Conservation (phyloP, 2,329 filamentous ascomycete genomes). For the Purpureocillium takamizusanense region DNA sequence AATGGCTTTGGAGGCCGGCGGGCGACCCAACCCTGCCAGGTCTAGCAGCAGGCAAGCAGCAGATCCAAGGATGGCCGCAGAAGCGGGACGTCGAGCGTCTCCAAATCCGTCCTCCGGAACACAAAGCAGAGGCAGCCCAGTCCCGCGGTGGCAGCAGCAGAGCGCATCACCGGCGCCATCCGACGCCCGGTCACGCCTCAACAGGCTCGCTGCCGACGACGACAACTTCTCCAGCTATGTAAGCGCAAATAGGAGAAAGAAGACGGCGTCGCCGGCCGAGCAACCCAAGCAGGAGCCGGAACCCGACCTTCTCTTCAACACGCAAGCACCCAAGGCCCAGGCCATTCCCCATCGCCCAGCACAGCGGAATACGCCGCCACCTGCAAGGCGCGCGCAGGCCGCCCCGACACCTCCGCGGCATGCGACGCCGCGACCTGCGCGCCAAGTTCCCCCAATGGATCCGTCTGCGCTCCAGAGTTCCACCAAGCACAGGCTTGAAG, state of each 20-base stretch:
- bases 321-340: constrained; percentile 25
- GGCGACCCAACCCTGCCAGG: constrained; percentile 37
- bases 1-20: constrained; percentile 65
- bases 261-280: constrained; percentile 42
- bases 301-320: constrained; percentile 55
- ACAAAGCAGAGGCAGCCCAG: constrained; percentile 34
- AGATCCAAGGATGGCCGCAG: constrained; percentile 6
- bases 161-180: constrained; percentile 24
- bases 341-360: constrained; percentile 26
- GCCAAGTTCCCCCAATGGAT: constrained; percentile 59
- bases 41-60: constrained; percentile 13
- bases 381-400: constrained; percentile 16
- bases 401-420: constrained; percentile 26
- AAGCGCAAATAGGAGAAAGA: constrained; percentile 75
- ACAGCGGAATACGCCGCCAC: constrained; percentile 22
- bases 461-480: constrained; percentile 64
- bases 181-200: constrained; percentile 47
- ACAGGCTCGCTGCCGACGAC: constrained; percentile 71
- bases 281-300: constrained; percentile 32
- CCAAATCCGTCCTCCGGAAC: constrained; percentile 36
- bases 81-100: constrained; percentile 35
- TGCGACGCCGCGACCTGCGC: constrained; percentile 37
- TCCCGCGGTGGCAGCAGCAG: constrained; percentile 52
- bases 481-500: constrained; percentile 67
- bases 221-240: constrained; percentile 69